Evolutionary conservation across 495 filamentous ascomycete genomes (phyloP).

Genomic region (Trichoderma orchidacearum): DNA sequence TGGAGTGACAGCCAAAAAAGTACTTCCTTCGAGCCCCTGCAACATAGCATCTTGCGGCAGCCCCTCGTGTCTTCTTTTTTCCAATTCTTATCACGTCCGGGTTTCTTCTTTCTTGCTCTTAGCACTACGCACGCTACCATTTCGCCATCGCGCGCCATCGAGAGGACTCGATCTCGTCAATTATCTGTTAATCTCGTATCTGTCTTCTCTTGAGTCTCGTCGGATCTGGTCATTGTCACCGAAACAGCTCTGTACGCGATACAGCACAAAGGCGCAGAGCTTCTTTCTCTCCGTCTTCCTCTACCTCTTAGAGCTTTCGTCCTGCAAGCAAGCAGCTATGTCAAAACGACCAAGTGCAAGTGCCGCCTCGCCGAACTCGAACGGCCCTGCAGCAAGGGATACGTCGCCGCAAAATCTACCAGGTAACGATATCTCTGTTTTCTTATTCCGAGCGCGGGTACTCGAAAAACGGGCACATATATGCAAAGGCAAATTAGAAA

Average conservation of each 20-base stretch:
- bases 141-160: too few relatives aligned
- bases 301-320: not conserved
- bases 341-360: slow-evolving; percentile 33
- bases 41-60: not conserved
- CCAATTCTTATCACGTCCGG: too few relatives aligned
- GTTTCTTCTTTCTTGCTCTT: slow-evolving; percentile 1
- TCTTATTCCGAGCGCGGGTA: too few relatives aligned
- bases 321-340: slow-evolving; percentile 14
- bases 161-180: too few relatives aligned
- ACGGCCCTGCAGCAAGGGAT: slow-evolving; percentile 25
- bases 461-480: too few relatives aligned
- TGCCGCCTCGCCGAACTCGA: slow-evolving; percentile 13
- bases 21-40: not conserved
- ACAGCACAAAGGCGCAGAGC: too few relatives aligned
- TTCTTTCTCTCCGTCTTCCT: not conserved
- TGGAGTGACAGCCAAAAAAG: not conserved
- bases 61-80: slow-evolving; percentile 2
- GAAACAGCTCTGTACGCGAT: too few relatives aligned
- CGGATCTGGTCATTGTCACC: too few relatives aligned
- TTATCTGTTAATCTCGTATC: not conserved
- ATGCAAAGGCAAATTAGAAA: not conserved
- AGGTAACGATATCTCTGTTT: slow-evolving; percentile 2
- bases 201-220: not conserved
- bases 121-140: too few relatives aligned
- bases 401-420: slow-evolving; percentile 1